A percentile compares a stretch with the other conserved stretches of the same genome.
phyloP scores from a whole-genome alignment of 495 filamentous ascomycete species.

The Penicillium robsamsonii region DNA sequence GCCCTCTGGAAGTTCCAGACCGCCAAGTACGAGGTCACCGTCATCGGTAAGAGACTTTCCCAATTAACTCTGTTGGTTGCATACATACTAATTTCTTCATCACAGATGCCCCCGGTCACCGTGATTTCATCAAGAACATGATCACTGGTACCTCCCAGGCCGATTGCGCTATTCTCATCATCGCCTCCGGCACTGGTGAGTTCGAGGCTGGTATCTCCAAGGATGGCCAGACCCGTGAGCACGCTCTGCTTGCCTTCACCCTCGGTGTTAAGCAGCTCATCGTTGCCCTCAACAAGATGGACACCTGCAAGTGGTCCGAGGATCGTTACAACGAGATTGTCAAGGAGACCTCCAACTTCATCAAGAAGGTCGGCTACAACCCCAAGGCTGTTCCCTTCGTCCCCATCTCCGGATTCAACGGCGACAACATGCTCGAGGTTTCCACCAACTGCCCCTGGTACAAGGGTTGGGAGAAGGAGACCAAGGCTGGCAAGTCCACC shows the following conservation, averaged over 20 bases:
- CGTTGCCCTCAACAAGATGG: slow-evolving; percentile 99
- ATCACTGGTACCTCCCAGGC: slow-evolving; percentile 99
- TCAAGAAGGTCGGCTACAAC: slow-evolving; percentile 99
- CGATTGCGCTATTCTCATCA: slow-evolving; percentile 99
- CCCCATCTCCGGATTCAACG: slow-evolving; percentile 99
- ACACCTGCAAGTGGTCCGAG: slow-evolving; percentile 98
- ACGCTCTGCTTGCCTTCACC: slow-evolving; percentile 99
- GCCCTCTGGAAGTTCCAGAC: slow-evolving; percentile 99
- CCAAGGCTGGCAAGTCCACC: slow-evolving; percentile 81
- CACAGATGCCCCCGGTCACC: slow-evolving; percentile 94
- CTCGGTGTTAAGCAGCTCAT: slow-evolving; percentile 99
- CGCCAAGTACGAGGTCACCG: slow-evolving; percentile 96
- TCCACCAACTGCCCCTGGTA: slow-evolving; percentile 99
- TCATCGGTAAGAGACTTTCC: slow-evolving; percentile 72
- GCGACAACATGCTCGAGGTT: slow-evolving; percentile 97
- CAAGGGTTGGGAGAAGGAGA: slow-evolving; percentile 99
- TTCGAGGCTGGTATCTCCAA: slow-evolving; percentile 99
- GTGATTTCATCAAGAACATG: slow-evolving; percentile 99
- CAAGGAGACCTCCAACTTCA: slow-evolving; percentile 99
- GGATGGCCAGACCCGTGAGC: slow-evolving; percentile 99
- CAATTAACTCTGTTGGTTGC: not conserved
- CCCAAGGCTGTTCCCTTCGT: slow-evolving; percentile 97
- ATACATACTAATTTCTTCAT: slow-evolving; percentile 19
- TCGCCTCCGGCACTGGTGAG: slow-evolving; percentile 99
- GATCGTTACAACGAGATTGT: slow-evolving; percentile 97